These are phyloP conservation scores for Dioscorea cayenensis DNA, from an alignment of 116 monocot species.

Conservation along the genomic window DNA sequence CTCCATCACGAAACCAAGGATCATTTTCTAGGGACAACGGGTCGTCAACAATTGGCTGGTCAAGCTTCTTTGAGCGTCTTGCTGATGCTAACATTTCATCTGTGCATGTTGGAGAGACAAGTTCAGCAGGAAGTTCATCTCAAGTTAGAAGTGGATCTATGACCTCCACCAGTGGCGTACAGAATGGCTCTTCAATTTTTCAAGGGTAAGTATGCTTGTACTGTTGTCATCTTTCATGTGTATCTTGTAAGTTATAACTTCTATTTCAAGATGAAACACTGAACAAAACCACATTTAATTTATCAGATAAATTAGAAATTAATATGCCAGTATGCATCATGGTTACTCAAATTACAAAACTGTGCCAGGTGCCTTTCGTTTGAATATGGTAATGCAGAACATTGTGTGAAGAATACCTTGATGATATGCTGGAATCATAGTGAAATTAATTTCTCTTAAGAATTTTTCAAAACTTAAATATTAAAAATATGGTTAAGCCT, in stretches of 20 bases:
- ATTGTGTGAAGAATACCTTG: too few species aligned
- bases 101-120: constrained; percentile 6
- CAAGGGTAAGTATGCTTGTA: constrained; percentile 48
- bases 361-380: too few species aligned
- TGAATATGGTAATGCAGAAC: too few species aligned
- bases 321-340: too few species aligned
- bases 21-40: neutral
- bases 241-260: neutral
- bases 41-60: constrained; percentile 8
- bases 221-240: neutral
- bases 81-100: constrained; percentile 15
- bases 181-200: constrained; percentile 64
- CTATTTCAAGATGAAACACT: too few species aligned
- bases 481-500: too few species aligned
- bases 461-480: too few species aligned
- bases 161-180: constrained; percentile 24
- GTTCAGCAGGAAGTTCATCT: constrained; percentile 29
- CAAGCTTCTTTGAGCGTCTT: constrained; percentile 14
- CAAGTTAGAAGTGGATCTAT: constrained; percentile 26
- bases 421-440: too few species aligned
- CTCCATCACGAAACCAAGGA: constrained; percentile 11
- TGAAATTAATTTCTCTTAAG: too few species aligned
- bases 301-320: too few species aligned
- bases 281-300: too few species aligned
- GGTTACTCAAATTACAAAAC: too few species aligned